phyloP scores from a whole-genome alignment of 2,329 filamentous ascomycete species.

The Orbilia ellipsospora region DNA sequence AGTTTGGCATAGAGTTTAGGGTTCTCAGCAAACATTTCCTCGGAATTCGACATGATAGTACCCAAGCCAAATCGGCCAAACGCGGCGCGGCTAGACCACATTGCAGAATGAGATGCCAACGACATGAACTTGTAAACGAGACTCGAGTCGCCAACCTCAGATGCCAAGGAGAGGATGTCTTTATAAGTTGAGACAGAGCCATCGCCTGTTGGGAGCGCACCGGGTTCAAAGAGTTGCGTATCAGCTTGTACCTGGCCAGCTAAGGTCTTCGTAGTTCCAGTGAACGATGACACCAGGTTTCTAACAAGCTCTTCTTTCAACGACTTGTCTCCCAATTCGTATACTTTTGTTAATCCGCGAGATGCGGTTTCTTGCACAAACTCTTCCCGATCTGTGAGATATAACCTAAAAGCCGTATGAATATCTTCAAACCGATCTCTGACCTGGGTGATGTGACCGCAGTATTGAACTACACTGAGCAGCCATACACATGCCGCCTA shows the following conservation, averaged over 20 bases:
- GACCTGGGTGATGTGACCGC: constrained; percentile 79
- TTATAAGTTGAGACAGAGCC: constrained; percentile 94
- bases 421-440: constrained; percentile 79
- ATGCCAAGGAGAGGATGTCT: constrained; percentile 94
- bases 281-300: constrained; percentile 89
- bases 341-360: constrained; percentile 88
- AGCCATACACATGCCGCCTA: constrained; percentile 97
- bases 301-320: constrained; percentile 85
- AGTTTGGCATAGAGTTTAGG: constrained; percentile 96
- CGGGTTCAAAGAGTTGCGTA: constrained; percentile 92
- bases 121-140: constrained; percentile 99
- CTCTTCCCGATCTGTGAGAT: constrained; percentile 85
- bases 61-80: constrained; percentile 95
- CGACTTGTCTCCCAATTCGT: constrained; percentile 85
- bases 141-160: constrained; percentile 93
- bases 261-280: constrained; percentile 76
- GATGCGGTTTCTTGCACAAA: constrained; percentile 96
- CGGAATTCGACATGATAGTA: constrained; percentile 87
- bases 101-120: constrained; percentile 91
- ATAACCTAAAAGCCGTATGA: constrained; percentile 86
- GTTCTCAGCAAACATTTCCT: constrained; percentile 77
- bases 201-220: constrained; percentile 87
- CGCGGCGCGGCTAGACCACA: constrained; percentile 96
- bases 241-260: constrained; percentile 84
- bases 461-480: constrained; percentile 89